Conservation (phyloP, 2,329 filamentous ascomycete genomes). For the Pseudocercospora crystallina region DNA sequence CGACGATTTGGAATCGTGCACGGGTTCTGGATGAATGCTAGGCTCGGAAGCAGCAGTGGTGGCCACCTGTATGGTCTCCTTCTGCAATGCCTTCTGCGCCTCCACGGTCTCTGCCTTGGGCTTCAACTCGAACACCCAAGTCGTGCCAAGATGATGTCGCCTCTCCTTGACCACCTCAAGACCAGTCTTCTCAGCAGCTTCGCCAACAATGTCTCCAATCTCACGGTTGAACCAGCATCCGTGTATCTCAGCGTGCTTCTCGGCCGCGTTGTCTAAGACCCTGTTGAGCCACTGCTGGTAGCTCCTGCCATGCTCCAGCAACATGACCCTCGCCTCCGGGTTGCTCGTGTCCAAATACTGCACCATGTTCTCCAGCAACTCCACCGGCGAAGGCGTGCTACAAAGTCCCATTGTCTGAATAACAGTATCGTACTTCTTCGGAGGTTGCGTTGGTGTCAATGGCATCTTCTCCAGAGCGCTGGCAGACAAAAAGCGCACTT, state of each 20-base stretch:
- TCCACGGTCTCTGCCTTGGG: constrained; percentile 25
- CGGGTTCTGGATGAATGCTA: no score
- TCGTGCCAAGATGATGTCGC: constrained; percentile 51
- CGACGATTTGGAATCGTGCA: neutral
- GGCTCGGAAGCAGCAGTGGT: no score
- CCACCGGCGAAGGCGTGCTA: constrained; percentile 47
- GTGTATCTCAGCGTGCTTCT: constrained; percentile 49
- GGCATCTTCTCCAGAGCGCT: constrained; percentile 46
- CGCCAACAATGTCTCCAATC: constrained; percentile 48
- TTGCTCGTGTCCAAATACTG: constrained; percentile 40
- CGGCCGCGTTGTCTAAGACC: constrained; percentile 47
- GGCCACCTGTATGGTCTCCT: no score
- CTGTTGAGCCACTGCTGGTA: constrained; percentile 50
- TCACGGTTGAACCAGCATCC: constrained; percentile 57
- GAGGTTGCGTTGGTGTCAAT: constrained; percentile 35
- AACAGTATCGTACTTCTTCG: constrained; percentile 48
- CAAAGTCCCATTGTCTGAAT: constrained; percentile 55
- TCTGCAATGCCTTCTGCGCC: neutral
- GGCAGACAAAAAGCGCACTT: constrained; percentile 43
- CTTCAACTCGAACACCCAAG: constrained; percentile 51
- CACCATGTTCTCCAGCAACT: constrained; percentile 47
- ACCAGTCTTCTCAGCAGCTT: constrained; percentile 48
- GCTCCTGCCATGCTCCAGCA: constrained; percentile 53
- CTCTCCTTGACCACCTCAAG: constrained; percentile 48
- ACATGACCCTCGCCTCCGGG: constrained; percentile 46